phyloP scores from a whole-genome alignment of 768 basidiomycete species.

The Russula virescens region DNA sequence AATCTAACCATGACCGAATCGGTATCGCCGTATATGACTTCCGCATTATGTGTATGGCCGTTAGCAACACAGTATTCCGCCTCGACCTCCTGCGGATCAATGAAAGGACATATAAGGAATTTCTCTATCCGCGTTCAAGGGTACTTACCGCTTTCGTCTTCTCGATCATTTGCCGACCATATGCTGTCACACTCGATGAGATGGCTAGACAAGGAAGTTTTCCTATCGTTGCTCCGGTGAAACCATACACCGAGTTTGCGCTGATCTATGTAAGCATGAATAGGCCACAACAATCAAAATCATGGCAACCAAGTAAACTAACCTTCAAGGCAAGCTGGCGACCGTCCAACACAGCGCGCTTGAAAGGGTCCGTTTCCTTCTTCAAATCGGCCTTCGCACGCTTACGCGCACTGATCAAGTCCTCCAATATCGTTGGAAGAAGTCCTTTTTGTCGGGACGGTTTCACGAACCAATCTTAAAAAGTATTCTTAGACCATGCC shows the following conservation, averaged over 20 bases:
- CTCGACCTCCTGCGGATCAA: conserved; percentile 67
- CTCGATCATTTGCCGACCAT: conserved; percentile 99
- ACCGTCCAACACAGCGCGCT: conserved; percentile 94
- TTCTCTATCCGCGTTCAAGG: not conserved
- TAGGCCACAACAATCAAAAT: not conserved
- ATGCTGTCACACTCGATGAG: conserved; percentile 91
- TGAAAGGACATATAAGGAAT: not conserved
- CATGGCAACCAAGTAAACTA: conserved; percentile 6
- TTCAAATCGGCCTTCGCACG: conserved; percentile 94
- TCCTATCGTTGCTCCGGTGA: conserved; percentile 96
- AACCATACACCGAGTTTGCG: conserved; percentile 98
- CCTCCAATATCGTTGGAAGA: conserved; percentile 87
- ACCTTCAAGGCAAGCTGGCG: conserved; percentile 96
- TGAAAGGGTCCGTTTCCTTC: conserved; percentile 95
- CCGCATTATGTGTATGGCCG: conserved; percentile 79
- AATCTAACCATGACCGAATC: conserved; percentile 99
- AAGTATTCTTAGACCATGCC: conserved; percentile 2
- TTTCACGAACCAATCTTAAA: conserved; percentile 78
- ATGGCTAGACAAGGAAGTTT: conserved; percentile 95
- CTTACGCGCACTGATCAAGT: conserved; percentile 89
- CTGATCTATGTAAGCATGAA: conserved; percentile 59
- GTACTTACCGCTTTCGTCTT: conserved; percentile 75
- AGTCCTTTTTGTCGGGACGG: conserved; percentile 75
- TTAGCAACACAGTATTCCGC: conserved; percentile 79
- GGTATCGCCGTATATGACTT: conserved; percentile 97